A percentile compares a stretch with the other conserved stretches of the same genome.
These are phyloP conservation scores for Acrocalymma vagum DNA, from an alignment of 2,329 filamentous ascomycete genomes.

Conservation along the genomic window DNA sequence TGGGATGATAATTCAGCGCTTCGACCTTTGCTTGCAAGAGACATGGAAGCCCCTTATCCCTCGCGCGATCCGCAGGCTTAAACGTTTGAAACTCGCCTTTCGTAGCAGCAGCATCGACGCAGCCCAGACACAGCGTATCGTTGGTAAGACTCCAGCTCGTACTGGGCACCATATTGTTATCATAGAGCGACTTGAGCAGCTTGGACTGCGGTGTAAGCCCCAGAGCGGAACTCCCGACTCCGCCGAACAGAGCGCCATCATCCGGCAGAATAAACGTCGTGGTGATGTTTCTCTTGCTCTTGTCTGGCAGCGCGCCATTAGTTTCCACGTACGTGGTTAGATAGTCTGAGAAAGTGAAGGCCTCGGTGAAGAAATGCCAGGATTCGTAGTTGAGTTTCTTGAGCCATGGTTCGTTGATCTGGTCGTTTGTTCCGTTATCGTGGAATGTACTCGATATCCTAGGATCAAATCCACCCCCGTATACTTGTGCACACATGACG, in stretches of 20 bases:
- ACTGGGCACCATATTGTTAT: constrained; percentile 13
- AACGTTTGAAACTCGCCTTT: constrained; percentile 17
- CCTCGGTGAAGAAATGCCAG: constrained; percentile 20
- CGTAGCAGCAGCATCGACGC: constrained; percentile 10
- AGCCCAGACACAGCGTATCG: constrained; percentile 21
- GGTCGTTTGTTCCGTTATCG: constrained; percentile 16
- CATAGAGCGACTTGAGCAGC: constrained; percentile 8
- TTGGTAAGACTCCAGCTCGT: constrained; percentile 22
- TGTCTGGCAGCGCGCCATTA: constrained; percentile 9
- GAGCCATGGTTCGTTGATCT: constrained; percentile 15
- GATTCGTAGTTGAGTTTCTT: constrained; percentile 3
- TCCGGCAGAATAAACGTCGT: constrained; percentile 16
- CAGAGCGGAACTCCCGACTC: constrained; percentile 15
- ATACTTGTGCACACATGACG: constrained; percentile 14
- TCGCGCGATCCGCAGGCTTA: constrained; percentile 13
- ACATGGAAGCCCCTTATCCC: constrained; percentile 17
- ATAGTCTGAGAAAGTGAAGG: constrained; percentile 18
- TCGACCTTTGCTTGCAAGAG: constrained; percentile 20
- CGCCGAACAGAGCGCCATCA: constrained; percentile 15
- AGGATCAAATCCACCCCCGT: constrained; percentile 22
- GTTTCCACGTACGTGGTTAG: constrained; percentile 11
- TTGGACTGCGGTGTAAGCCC: constrained; percentile 20
- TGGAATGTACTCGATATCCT: constrained; percentile 11
- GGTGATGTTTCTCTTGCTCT: constrained; percentile 10
- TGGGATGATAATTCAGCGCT: constrained; percentile 20